Evolutionary conservation across 2,329 filamentous ascomycete genomes (phyloP).

Genomic region (Ceratocystis variospora): DNA sequence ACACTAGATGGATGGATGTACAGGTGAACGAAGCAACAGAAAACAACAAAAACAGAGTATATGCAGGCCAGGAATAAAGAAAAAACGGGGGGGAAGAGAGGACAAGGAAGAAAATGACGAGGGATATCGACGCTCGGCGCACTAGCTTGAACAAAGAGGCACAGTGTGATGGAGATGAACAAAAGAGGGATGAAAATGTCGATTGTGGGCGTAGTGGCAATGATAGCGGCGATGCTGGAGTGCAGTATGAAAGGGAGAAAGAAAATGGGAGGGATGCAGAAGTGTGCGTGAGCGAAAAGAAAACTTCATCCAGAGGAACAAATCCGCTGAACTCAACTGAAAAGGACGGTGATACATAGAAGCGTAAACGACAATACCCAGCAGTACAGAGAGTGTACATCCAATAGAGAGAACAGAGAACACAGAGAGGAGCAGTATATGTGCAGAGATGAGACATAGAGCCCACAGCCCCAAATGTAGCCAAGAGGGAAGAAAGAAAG

Average conservation of each 20-base stretch:
- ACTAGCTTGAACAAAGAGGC: neutral
- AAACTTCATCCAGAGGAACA: neutral
- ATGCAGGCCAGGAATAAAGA: constrained; percentile 3
- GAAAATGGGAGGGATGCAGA: constrained; percentile 5
- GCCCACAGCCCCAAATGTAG: constrained; percentile 5
- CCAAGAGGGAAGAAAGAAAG: constrained; percentile 5
- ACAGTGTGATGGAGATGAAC: neutral
- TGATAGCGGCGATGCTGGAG: neutral
- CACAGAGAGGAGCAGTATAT: constrained; percentile 4
- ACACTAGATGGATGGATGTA: constrained; percentile 4
- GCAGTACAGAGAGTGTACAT: constrained; percentile 14
- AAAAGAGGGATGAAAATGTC: neutral
- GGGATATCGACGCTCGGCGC: neutral
- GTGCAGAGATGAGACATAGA: constrained; percentile 12
- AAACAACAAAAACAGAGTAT: constrained; percentile 5
- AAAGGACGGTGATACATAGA: constrained; percentile 10
- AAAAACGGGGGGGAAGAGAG: neutral
- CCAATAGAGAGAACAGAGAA: constrained; percentile 7
- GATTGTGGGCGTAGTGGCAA: too few species aligned
- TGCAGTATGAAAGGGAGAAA: constrained; percentile 6
- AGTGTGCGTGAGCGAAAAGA: constrained; percentile 1
- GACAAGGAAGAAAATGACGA: constrained; percentile 4
- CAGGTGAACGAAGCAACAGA: constrained; percentile 1
- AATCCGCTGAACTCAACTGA: neutral
- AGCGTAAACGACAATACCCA: constrained; percentile 7